Percentiles rank a stretch among this genome's conserved stretches.
Evolutionary conservation across 1,284 basidiomycete species (phyloP).

Genomic region (Cryptococcus jaspeensis): DNA sequence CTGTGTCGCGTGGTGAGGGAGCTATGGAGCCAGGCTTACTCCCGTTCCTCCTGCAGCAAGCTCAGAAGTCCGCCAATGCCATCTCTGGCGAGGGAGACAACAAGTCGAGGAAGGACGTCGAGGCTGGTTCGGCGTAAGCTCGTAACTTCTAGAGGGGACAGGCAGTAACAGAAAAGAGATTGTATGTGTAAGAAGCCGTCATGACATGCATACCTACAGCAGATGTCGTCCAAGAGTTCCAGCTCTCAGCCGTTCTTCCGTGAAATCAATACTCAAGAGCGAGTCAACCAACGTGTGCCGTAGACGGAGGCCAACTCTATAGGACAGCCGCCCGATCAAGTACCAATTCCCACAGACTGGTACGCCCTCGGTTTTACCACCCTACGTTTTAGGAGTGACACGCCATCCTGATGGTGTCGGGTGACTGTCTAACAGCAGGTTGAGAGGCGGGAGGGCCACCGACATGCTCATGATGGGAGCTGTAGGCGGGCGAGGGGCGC

Average conservation of each 20-base stretch:
- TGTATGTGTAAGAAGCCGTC: neutral
- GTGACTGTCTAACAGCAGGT: too few relatives aligned
- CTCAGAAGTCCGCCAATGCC: conserved; percentile 13
- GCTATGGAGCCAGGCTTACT: neutral
- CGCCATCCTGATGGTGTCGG: too few relatives aligned
- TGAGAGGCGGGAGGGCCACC: too few relatives aligned
- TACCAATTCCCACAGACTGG: too few relatives aligned
- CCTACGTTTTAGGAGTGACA: too few relatives aligned
- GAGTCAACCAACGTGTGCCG: too few relatives aligned
- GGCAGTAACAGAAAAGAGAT: neutral
- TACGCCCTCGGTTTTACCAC: too few relatives aligned
- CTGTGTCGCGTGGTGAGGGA: neutral
- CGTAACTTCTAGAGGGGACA: neutral
- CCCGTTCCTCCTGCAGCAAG: conserved; percentile 2
- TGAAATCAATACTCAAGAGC: too few relatives aligned
- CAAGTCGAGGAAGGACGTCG: conserved; percentile 17
- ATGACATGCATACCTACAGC: neutral
- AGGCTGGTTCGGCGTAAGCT: conserved; percentile 10
- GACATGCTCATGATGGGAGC: too few relatives aligned
- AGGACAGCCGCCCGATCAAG: too few relatives aligned
- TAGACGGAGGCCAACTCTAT: too few relatives aligned
- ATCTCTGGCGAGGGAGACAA: conserved; percentile 10
- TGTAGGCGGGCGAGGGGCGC: too few relatives aligned
- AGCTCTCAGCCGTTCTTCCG: neutral
- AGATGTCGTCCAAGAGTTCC: neutral